These are phyloP conservation scores for Lactifluus echinatus DNA, from an alignment of 768 basidiomycete genomes.

Conservation along the genomic window DNA sequence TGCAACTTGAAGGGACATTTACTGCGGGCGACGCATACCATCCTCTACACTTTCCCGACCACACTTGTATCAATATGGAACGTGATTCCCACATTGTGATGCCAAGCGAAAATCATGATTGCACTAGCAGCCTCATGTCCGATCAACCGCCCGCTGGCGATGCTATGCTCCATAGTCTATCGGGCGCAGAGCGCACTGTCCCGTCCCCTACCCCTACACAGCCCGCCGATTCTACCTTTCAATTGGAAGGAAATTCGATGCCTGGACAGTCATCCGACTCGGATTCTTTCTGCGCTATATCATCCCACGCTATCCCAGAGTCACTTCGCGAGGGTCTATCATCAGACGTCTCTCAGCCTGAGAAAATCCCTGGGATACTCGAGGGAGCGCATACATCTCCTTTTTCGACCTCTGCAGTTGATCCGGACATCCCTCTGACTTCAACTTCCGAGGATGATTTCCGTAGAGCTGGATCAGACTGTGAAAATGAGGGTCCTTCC, in stretches of 20 bases:
- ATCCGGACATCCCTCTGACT: background rate
- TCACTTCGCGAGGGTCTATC: background rate
- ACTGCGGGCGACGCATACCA: background rate
- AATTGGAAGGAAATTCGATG: background rate
- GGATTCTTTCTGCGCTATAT: background rate
- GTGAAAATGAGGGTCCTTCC: background rate
- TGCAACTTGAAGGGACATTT: background rate
- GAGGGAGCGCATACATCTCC: background rate
- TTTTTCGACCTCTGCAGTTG: background rate
- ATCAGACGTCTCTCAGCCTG: background rate
- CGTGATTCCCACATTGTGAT: background rate
- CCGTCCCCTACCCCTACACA: background rate
- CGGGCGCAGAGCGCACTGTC: background rate
- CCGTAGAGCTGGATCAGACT: background rate
- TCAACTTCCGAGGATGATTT: background rate
- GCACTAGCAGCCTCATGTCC: constrained; percentile 1
- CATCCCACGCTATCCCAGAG: background rate
- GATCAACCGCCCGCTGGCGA: background rate
- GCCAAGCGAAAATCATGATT: background rate
- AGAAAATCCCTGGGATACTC: background rate
- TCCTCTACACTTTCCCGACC: too few relatives aligned
- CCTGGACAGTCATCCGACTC: background rate
- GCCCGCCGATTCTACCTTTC: background rate
- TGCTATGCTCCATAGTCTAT: background rate
- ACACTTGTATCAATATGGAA: background rate